These are phyloP conservation scores for Panus rudis DNA, from an alignment of 768 basidiomycete genomes.

Conservation along the genomic window DNA sequence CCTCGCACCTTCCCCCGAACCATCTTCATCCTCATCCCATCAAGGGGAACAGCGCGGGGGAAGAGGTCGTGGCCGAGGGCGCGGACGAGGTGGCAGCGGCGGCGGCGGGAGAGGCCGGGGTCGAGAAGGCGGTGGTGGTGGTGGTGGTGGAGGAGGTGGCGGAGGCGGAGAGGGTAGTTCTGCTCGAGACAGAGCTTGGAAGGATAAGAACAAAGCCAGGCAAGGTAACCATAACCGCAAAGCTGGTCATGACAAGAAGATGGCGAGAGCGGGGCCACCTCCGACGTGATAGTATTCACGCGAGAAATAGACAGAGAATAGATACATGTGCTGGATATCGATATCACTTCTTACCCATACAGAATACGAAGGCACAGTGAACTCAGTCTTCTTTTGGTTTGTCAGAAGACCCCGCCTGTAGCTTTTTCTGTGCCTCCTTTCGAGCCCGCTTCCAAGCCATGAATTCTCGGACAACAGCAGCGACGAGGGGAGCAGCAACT, in stretches of 20 bases:
- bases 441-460: conserved; percentile 42
- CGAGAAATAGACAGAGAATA: too few species aligned
- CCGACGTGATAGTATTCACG: too few species aligned
- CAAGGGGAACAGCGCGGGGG: conserved; percentile 20
- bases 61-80: conserved; percentile 25
- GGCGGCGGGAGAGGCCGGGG: conserved; percentile 36
- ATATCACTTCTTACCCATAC: too few species aligned
- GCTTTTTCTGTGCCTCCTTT: conserved; percentile 12
- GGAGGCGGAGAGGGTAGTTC: conserved; percentile 32
- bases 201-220: conserved; percentile 72
- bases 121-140: conserved; percentile 29
- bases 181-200: conserved; percentile 58
- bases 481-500: conserved; percentile 73
- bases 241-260: conserved; percentile 85
- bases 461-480: conserved; percentile 69
- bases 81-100: conserved; percentile 25
- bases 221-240: conserved; percentile 69
- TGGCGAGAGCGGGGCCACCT: conserved; percentile 54
- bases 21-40: conserved; percentile 1
- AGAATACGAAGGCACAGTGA: neutral
- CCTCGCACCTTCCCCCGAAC: conserved; percentile 1
- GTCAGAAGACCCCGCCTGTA: too few species aligned
- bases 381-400: neutral
- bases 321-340: too few species aligned
- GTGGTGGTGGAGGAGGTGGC: conserved; percentile 28